Evolutionary conservation across 1,284 basidiomycete species (phyloP).

Genomic region (Fomitopsis schrenkii): DNA sequence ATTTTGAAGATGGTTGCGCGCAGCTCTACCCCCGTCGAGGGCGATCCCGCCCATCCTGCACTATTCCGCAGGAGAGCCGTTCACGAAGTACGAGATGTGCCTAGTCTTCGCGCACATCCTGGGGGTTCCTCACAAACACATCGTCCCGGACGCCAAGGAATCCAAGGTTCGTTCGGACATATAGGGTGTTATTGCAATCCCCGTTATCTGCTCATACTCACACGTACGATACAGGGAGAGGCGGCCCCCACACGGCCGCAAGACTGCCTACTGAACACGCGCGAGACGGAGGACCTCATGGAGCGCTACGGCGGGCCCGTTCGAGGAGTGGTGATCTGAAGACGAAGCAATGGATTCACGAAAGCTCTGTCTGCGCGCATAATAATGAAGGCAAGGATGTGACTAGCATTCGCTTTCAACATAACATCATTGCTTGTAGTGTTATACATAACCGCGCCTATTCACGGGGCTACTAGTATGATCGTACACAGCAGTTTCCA

Average conservation of each 20-base stretch:
- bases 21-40: slow-evolving; percentile 24
- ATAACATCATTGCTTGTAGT: too few relatives aligned
- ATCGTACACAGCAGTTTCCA: too few relatives aligned
- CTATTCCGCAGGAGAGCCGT: slow-evolving; percentile 70
- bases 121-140: slow-evolving; percentile 58
- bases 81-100: slow-evolving; percentile 86
- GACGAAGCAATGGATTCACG: slow-evolving; percentile 11
- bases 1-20: neutral
- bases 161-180: slow-evolving; percentile 36
- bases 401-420: slow-evolving; percentile 27
- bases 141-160: slow-evolving; percentile 61
- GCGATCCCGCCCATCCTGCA: slow-evolving; percentile 66
- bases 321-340: slow-evolving; percentile 71
- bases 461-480: too few relatives aligned
- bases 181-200: neutral
- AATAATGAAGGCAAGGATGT: too few relatives aligned
- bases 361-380: neutral
- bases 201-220: neutral
- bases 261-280: slow-evolving; percentile 68
- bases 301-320: slow-evolving; percentile 53
- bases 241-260: slow-evolving; percentile 65
- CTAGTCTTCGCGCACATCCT: slow-evolving; percentile 68
- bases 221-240: slow-evolving; percentile 24
- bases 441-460: too few relatives aligned
- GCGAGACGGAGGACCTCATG: slow-evolving; percentile 58